phyloP scores from a whole-genome alignment of 495 filamentous ascomycete species.

The Penicillium tannophilum region DNA sequence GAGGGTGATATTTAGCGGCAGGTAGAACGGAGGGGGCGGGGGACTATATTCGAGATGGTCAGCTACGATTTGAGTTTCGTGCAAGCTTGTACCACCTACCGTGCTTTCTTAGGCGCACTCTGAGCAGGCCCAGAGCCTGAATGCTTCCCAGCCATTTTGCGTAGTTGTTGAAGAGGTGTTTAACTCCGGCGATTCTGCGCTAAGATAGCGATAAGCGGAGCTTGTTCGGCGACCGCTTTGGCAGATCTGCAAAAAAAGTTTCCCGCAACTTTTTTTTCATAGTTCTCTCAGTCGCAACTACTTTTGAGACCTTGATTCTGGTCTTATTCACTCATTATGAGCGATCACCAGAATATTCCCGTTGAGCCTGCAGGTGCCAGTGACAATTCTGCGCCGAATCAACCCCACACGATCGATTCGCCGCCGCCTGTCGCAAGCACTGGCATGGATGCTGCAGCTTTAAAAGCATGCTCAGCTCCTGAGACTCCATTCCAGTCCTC shows the following conservation, averaged over 20 bases:
- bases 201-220: conserved; percentile 35
- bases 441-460: conserved; percentile 33
- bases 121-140: conserved; percentile 6
- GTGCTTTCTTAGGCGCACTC: conserved; percentile 31
- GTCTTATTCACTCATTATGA: conserved; percentile 38
- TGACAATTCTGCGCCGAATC: conserved; percentile 29
- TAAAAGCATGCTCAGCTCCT: conserved; percentile 11
- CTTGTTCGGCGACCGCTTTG: conserved; percentile 34
- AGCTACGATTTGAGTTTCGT: conserved; percentile 10
- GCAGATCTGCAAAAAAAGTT: conserved; percentile 40
- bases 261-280: conserved; percentile 31
- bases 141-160: conserved; percentile 16
- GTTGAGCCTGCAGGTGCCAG: conserved; percentile 14
- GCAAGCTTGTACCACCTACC: conserved; percentile 24
- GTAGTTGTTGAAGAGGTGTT: conserved; percentile 5
- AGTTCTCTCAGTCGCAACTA: conserved; percentile 4
- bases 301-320: conserved; percentile 1
- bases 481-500: conserved; percentile 13
- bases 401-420: conserved; percentile 34
- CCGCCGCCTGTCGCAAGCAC: conserved; percentile 41
- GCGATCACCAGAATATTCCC: conserved; percentile 35
- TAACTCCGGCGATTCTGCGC: conserved; percentile 4
- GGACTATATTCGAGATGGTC: conserved; percentile 33
- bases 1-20: conserved; percentile 74
- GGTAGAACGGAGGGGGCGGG: conserved; percentile 59